Conservation (phyloP, 164 flowering plant genomes). For the Pachysandra terminalis region DNA sequence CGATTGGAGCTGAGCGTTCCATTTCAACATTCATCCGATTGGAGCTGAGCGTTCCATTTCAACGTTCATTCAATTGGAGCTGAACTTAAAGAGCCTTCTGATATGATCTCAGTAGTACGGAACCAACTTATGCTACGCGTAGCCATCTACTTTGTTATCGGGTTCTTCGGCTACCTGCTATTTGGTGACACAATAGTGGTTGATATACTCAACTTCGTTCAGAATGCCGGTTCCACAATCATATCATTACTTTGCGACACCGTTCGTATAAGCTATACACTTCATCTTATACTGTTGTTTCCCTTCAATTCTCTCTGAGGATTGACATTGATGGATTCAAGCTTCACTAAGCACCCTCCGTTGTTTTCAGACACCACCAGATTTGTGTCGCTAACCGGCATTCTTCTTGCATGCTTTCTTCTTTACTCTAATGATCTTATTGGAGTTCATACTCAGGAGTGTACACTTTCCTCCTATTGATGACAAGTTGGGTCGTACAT, state of each 20-base stretch:
- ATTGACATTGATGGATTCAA: constrained; percentile 60
- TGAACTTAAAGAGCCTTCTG: constrained; percentile 55
- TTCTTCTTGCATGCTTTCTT: constrained; percentile 41
- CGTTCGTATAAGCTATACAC: constrained; percentile 76
- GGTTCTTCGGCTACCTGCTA: constrained; percentile 76
- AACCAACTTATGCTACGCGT: constrained; percentile 65
- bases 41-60: constrained; percentile 93
- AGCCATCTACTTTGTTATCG: constrained; percentile 54
- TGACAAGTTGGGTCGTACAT: too few species aligned
- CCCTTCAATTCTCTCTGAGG: constrained; percentile 81
- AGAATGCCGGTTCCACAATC: constrained; percentile 29
- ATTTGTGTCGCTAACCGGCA: constrained; percentile 44
- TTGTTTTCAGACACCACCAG: constrained; percentile 39
- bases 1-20: too few species aligned
- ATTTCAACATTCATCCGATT: too few species aligned
- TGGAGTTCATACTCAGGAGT: too few species aligned
- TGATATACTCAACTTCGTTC: constrained; percentile 81
- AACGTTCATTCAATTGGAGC: constrained; percentile 83
- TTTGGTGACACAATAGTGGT: constrained; percentile 75
- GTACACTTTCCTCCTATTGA: too few species aligned
- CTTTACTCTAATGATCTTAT: too few species aligned
- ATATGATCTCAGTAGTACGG: constrained; percentile 58
- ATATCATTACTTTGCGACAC: constrained; percentile 53
- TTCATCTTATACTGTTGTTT: constrained; percentile 81
- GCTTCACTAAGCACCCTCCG: constrained; percentile 50